Conservation (phyloP, 2,329 filamentous ascomycete genomes). For the Pseudogymnoascus sp. region DNA sequence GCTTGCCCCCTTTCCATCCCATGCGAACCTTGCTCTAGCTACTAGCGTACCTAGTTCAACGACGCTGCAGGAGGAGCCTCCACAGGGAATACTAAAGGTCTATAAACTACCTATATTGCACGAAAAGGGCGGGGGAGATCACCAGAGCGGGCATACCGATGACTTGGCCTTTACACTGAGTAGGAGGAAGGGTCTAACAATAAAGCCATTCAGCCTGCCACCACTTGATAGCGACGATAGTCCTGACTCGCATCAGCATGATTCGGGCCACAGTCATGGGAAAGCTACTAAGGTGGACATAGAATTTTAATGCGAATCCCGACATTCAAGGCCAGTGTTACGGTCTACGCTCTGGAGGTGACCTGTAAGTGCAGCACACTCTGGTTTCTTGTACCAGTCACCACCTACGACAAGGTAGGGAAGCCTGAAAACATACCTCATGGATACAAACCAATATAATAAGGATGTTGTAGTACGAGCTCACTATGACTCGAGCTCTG, state of each 20-base stretch:
- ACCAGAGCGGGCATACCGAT: slow-evolving; percentile 60
- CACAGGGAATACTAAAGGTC: slow-evolving; percentile 77
- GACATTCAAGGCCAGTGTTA: not conserved
- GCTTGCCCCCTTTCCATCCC: slow-evolving; percentile 62
- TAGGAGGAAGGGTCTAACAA: slow-evolving; percentile 67
- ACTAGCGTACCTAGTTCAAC: slow-evolving; percentile 40
- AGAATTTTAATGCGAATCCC: slow-evolving; percentile 22
- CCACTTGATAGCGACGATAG: slow-evolving; percentile 65
- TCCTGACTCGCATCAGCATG: slow-evolving; percentile 23
- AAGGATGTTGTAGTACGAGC: not conserved
- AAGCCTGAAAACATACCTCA: not conserved
- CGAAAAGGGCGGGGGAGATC: slow-evolving; percentile 72
- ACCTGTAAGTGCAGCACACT: not conserved
- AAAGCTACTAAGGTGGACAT: slow-evolving; percentile 26
- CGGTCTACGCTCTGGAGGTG: not conserved
- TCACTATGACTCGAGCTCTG: not conserved
- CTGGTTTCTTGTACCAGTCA: not conserved
- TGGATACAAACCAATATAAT: not conserved
- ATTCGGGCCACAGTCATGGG: slow-evolving; percentile 11
- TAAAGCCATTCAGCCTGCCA: slow-evolving; percentile 82
- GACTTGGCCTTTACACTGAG: slow-evolving; percentile 89
- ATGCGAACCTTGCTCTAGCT: slow-evolving; percentile 33
- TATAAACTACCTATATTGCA: slow-evolving; percentile 78
- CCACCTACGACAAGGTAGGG: not conserved
- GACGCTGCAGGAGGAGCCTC: slow-evolving; percentile 55